These are phyloP conservation scores for Kondoa subrosea DNA, from an alignment of 768 basidiomycete species.

Conservation along the genomic window DNA sequence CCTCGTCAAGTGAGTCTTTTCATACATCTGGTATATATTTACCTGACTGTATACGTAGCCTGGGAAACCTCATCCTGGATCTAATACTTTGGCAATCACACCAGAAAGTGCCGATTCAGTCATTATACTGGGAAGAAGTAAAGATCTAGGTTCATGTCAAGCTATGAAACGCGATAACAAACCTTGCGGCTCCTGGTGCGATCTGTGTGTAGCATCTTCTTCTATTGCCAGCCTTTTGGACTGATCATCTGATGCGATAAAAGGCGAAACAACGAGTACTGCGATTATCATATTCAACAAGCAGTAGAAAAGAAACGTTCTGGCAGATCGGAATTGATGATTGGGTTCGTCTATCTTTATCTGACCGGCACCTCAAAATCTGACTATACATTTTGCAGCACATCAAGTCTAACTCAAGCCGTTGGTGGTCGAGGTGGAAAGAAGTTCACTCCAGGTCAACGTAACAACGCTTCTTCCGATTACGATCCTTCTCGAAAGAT, in stretches of 20 bases:
- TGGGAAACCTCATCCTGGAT: conserved; percentile 48
- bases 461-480: background rate
- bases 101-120: conserved; percentile 67
- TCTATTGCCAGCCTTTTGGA: background rate
- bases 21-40: background rate
- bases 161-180: conserved; percentile 64
- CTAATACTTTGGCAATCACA: conserved; percentile 70
- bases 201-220: conserved; percentile 34
- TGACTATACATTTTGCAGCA: conserved; percentile 1
- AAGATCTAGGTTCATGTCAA: conserved; percentile 69
- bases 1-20: conserved; percentile 50
- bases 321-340: conserved; percentile 53
- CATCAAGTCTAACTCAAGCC: background rate
- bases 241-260: background rate
- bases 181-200: conserved; percentile 71
- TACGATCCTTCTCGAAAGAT: conserved; percentile 16
- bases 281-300: conserved; percentile 76
- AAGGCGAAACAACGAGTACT: conserved; percentile 61
- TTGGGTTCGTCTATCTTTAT: conserved; percentile 17
- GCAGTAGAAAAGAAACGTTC: conserved; percentile 60
- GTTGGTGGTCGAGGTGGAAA: background rate
- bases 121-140: conserved; percentile 65
- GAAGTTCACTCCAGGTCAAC: background rate
- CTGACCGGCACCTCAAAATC: background rate
- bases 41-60: conserved; percentile 1